Conservation (phyloP, 495 filamentous ascomycete genomes). For the Penicillium soppii region DNA sequence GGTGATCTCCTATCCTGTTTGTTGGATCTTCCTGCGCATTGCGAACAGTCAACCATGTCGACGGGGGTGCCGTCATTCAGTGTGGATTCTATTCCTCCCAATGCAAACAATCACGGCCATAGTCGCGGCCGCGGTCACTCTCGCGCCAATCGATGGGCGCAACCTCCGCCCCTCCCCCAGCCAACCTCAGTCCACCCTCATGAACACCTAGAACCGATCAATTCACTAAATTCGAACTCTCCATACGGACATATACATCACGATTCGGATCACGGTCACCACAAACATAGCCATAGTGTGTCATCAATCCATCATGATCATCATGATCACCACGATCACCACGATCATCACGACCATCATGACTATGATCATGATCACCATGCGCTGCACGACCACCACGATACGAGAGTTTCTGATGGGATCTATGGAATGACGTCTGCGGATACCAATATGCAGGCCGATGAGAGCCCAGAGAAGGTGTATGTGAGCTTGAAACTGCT, state of each 20-base stretch:
- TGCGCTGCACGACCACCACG: slow-evolving; percentile 8
- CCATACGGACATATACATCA: slow-evolving; percentile 22
- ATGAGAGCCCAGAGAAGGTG: slow-evolving; percentile 8
- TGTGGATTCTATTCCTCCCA: slow-evolving; percentile 31
- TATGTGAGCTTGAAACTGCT: slow-evolving; percentile 10
- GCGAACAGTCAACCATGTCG: slow-evolving; percentile 32
- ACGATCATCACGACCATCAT: slow-evolving; percentile 3
- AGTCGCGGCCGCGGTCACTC: slow-evolving; percentile 41
- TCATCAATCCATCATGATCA: slow-evolving; percentile 18
- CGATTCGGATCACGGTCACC: slow-evolving; percentile 1
- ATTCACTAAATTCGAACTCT: slow-evolving; percentile 13
- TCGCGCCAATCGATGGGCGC: slow-evolving; percentile 37
- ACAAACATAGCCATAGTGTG: slow-evolving; percentile 16
- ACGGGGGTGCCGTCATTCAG: slow-evolving; percentile 32
- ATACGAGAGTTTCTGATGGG: not conserved
- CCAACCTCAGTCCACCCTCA: slow-evolving; percentile 17
- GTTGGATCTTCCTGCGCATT: slow-evolving; percentile 8
- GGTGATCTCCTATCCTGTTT: slow-evolving; percentile 3
- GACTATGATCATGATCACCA: slow-evolving; percentile 2
- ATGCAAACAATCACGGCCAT: slow-evolving; percentile 33
- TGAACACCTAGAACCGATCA: slow-evolving; percentile 17
- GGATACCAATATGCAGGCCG: not conserved
- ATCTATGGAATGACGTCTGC: not conserved
- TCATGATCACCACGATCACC: slow-evolving; percentile 13
- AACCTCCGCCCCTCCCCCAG: slow-evolving; percentile 31